Evolutionary conservation across 495 filamentous ascomycete genomes (phyloP).

Genomic region (Hypoxylon fragiforme): DNA sequence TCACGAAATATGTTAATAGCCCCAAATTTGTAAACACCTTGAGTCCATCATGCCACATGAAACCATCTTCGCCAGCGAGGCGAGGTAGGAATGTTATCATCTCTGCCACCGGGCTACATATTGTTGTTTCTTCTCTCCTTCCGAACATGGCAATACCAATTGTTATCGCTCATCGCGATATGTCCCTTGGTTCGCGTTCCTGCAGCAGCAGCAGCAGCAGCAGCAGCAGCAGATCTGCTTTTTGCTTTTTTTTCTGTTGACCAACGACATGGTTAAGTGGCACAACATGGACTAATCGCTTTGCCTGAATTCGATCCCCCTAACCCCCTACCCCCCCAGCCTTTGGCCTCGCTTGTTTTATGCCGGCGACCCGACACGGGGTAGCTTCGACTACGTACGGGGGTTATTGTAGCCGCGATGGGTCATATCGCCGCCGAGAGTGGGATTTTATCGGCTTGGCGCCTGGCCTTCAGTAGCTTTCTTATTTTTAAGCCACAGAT

Average conservation of each 20-base stretch:
- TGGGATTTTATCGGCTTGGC: constrained; percentile 29
- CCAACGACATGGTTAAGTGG: constrained; percentile 2
- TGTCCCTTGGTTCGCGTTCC: constrained; percentile 14
- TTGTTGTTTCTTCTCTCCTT: constrained; percentile 23
- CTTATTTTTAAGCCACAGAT: background rate
- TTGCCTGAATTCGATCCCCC: constrained; percentile 22
- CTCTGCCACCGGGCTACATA: constrained; percentile 3
- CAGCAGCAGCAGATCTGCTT: too few relatives aligned
- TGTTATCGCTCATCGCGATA: constrained; percentile 17
- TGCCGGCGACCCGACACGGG: constrained; percentile 8
- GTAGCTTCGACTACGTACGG: constrained; percentile 16
- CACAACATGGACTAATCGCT: constrained; percentile 8
- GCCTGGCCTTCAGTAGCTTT: constrained; percentile 3
- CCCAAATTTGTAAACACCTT: constrained; percentile 8
- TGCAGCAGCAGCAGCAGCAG: too few relatives aligned
- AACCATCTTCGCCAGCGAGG: constrained; percentile 1
- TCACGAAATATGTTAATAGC: constrained; percentile 11
- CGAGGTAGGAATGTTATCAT: constrained; percentile 11
- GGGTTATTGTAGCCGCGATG: constrained; percentile 17
- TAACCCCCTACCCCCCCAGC: too few relatives aligned
- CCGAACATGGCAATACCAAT: constrained; percentile 23
- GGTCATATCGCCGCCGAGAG: constrained; percentile 30
- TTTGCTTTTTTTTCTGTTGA: too few relatives aligned
- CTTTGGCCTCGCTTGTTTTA: constrained; percentile 6
- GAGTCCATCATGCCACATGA: constrained; percentile 9